Evolutionary conservation across 352 stramenopile genomes (phyloP), one percentile per base, ranked within the genome.

Genomic region (Phytopythium litorale): DNA sequence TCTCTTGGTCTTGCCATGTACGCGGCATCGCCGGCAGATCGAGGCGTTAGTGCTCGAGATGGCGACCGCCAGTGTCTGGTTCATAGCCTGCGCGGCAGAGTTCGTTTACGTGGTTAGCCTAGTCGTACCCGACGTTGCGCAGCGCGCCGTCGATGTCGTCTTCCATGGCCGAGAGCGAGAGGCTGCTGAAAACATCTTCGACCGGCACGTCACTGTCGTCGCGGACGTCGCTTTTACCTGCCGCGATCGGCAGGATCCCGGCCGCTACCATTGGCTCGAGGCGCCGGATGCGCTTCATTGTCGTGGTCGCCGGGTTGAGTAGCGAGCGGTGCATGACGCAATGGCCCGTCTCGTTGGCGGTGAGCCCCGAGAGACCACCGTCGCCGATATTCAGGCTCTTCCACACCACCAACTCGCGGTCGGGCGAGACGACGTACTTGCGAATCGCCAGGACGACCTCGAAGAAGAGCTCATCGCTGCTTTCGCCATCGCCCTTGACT

Each of bases 371-470:
- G 33, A 58, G 19, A 2, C 16, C 21, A 16, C 52, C 52, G 30
- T 58, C 52, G 32, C 52, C 52, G 15, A 25, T 46, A n/a, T 58
- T 46, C 5, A 58, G 21, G 52, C 52, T 58, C 52, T 58, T 58
- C 52, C 52, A 58, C 52, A 58, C 52, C 32, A 58, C 52, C 18
- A 58, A 7, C 16, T 46, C 30, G 7, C 33, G 30, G 52, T 58
- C 52, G 19, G 52, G 52, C 18, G 52, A 8, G 16, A 58, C 1
- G 16, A 43, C 28, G 35, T 58, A 48, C 19, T 58, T 58, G 18
- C 33, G 30, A 19, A 58, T 58, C 4, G 52, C 52, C 19, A 58
- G 52, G 19, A 46, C 23, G 1, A 58, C 33, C 28, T 58, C 52
- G 8, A 58, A 58, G 49, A 56, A 56, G 11, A 56, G 21, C 12